Base-by-base conservation (phyloP, 768 basidiomycete species). In the Boletus rubropictus region DNA sequence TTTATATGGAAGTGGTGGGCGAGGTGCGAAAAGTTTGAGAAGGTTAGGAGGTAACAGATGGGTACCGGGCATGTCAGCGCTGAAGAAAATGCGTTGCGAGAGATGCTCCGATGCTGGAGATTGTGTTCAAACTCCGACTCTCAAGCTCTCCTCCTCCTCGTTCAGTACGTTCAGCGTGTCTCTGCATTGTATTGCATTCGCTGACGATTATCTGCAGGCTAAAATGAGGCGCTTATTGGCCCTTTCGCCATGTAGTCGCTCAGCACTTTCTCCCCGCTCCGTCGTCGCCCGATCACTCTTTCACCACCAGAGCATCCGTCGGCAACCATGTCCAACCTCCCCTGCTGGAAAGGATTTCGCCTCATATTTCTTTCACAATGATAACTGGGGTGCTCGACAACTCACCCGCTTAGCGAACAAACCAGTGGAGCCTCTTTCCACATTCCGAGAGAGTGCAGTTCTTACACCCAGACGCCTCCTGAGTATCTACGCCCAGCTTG, bases 1-100 rank as follows among this genome's bases (percentile, higher is more conserved):
- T 25, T 82, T 60, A 63, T 92, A 98, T 1, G 87, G 86, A 4
- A 97, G 78, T 3, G 86, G 88, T 1, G 95, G 91, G 7, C 96
- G 82, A 4, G 96, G 93, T 0, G 91, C 86, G 66, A 98, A 99
- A 55, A 98, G 85, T 65, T 95, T 93, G 66, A 98, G 83, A 43
- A 99, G 80, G 69, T 97, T 96, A 3, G 92, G 92, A 4, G 95
- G 95, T 20, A 99, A 79, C 20, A 94, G 76, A 70, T 94, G 89
- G 4, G 90, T 92, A 39, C 86, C 87, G 9, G 74, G 75, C 74
- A 76, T 76, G 61, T 50, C 46, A 25, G 51, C 44, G 24, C 41
- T 15, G 32, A 42, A 46, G 53, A 61, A 45, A n/a, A 31, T 29
- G 37, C n/a, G n/a, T n/a, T n/a, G n/a, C 14, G 35, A 27, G 37